Conservation (phyloP, 805 yeast genomes). For the Candida succiphila region DNA sequence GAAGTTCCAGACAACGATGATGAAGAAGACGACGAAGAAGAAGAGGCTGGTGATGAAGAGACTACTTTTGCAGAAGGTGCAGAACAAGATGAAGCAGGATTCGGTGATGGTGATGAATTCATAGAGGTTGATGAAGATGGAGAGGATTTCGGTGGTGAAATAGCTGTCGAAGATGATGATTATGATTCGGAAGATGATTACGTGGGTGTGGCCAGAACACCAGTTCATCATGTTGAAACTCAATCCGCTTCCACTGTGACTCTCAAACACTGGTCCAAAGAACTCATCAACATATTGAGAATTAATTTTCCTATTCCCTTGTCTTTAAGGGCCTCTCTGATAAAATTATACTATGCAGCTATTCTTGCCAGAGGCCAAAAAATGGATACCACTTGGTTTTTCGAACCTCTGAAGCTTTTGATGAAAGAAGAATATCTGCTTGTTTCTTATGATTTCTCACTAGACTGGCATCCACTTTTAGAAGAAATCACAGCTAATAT, state of each 20-base stretch:
- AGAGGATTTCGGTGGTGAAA: constrained; percentile 24
- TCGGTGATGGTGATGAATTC: constrained; percentile 1
- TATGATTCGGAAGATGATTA: constrained; percentile 34
- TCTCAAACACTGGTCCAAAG: constrained; percentile 81
- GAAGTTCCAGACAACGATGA: constrained; percentile 36
- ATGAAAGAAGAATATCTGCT: constrained; percentile 37
- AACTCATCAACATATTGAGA: constrained; percentile 64
- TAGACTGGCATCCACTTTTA: constrained; percentile 43
- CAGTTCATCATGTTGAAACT: constrained; percentile 52
- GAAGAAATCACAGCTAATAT: constrained; percentile 25
- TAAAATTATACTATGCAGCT: constrained; percentile 62
- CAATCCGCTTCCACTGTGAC: constrained; percentile 65
- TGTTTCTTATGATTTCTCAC: constrained; percentile 26
- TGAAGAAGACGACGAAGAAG: constrained; percentile 13
- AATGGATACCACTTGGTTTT: constrained; percentile 48
- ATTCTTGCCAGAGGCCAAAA: constrained; percentile 67
- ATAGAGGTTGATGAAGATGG: constrained; percentile 6
- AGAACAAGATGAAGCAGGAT: constrained; percentile 23
- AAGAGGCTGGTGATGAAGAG: constrained; percentile 35
- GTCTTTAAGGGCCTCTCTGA: constrained; percentile 45
- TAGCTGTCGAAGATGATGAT: constrained; percentile 25
- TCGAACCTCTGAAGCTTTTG: constrained; percentile 49
- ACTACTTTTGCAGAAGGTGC: constrained; percentile 38
- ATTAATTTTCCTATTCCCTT: constrained; percentile 78
- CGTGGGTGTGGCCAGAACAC: constrained; percentile 26